Evolutionary conservation across 1,284 basidiomycete genomes (phyloP), one percentile per base, ranked within the genome.

Genomic region (Pholiota adiposa): DNA sequence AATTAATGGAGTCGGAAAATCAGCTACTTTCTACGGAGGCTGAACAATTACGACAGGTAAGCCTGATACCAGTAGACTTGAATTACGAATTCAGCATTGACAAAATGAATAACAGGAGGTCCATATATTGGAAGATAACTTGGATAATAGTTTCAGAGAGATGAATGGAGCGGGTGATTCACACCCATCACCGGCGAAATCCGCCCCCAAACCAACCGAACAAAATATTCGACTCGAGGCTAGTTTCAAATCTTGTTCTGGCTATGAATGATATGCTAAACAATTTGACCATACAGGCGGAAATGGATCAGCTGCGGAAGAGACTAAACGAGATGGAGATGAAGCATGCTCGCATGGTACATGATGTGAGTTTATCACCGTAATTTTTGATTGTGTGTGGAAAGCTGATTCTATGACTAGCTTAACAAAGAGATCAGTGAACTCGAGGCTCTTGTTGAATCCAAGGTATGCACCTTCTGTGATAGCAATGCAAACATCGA

Each of bases 391-490:
- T 18, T 54, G 43, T 25, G 46, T 29, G 21, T 11, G 38, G 12
- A 52, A 40, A 4, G 31, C 33, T 51, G 56, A 51, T 54, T 57
- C 49, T 64, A 54, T 59, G 50, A 12, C 54, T 63, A 95, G 92
- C 83, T 94, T 62, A 92, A 94, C 75, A 93, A 94, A 69, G 94
- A 97, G 75, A 92, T 97, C 53, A 86, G 88, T 54, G 94, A 97
- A 72, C 82, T 97, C 21, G 95, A 97, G 73, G 84, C 88, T 58
- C 79, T 97, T 46, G 88, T 97, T 36, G 95, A 97, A 74, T 86
- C 92, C 58, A 97, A 97, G 86, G 86, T 89, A 62, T 54, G 77
- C 29, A 25, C 8, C 27, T 56, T 8, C 12, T n/a, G n/a, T 16
- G n/a, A 36, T n/a, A n/a, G 14, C 31, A 9, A 31, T 5, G 46